Percentiles rank a stretch among this genome's conserved stretches.
Evolutionary conservation across 441 rosid species (phyloP).

Genomic region (Caryocar brasiliense): DNA sequence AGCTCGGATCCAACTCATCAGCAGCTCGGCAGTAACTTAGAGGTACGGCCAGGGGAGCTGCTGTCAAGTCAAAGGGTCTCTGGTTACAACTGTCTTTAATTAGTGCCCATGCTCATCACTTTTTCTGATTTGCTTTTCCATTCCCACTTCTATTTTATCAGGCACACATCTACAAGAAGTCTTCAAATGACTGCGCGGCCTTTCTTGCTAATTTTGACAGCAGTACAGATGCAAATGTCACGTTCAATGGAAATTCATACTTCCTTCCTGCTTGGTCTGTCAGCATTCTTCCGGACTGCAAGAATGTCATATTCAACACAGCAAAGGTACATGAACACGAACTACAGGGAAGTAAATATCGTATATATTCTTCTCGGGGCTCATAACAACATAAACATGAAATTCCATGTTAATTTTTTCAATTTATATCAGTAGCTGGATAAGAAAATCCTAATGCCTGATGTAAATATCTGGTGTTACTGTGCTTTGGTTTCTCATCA

Average conservation of each 20-base stretch:
- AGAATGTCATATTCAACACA: conserved; percentile 46
- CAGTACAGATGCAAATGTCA: conserved; percentile 35
- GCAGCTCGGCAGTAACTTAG: conserved; percentile 38
- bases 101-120: neutral
- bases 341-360: too few species aligned
- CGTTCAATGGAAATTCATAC: conserved; percentile 38
- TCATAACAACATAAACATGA: neutral
- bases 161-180: conserved; percentile 56
- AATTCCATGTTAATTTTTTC: too few species aligned
- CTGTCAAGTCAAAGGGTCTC: too few species aligned
- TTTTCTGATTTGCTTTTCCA: neutral
- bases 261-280: conserved; percentile 76
- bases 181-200: conserved; percentile 48
- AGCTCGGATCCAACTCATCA: conserved; percentile 39
- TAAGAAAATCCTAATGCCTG: too few species aligned
- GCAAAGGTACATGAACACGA: conserved; percentile 53
- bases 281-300: conserved; percentile 66
- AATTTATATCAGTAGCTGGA: too few species aligned
- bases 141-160: conserved; percentile 4
- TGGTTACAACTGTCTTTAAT: too few species aligned
- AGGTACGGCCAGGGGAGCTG: too few species aligned
- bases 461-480: too few species aligned
- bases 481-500: neutral
- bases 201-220: conserved; percentile 53
- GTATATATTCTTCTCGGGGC: neutral